Conservation (phyloP, 106 monocot genomes). For the Apostasia shenzhenica region DNA sequence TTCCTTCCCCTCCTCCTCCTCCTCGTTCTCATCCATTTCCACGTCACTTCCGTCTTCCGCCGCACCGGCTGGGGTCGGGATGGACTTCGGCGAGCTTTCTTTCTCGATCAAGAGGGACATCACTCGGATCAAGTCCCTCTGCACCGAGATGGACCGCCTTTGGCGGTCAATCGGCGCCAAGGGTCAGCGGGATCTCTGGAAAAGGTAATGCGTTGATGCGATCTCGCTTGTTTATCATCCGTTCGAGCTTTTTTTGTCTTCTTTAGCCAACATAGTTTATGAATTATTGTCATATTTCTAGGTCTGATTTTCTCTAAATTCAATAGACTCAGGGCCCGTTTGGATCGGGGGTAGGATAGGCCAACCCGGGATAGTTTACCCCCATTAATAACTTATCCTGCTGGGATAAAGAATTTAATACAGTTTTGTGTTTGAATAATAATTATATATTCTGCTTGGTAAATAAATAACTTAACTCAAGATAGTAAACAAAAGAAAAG, state of each 20-base stretch:
- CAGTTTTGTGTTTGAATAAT: too few relatives aligned
- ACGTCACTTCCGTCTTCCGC: conserved; percentile 6
- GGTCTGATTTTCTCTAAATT: too few relatives aligned
- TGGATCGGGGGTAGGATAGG: too few relatives aligned
- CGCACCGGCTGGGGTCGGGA: conserved; percentile 6
- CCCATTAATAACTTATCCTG: too few relatives aligned
- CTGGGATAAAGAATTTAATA: too few relatives aligned
- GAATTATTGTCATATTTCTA: too few relatives aligned
- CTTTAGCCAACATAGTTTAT: neutral
- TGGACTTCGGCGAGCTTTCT: conserved; percentile 34
- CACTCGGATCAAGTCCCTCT: conserved; percentile 71
- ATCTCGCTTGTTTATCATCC: neutral
- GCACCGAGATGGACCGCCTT: conserved; percentile 84
- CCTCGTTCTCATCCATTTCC: conserved; percentile 2
- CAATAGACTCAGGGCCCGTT: too few relatives aligned
- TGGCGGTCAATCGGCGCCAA: conserved; percentile 67
- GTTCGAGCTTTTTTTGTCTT: neutral
- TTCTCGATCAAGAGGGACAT: conserved; percentile 50
- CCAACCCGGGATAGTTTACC: too few relatives aligned
- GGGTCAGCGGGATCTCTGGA: conserved; percentile 88
- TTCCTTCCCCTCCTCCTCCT: conserved; percentile 31
- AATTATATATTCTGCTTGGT: too few relatives aligned
- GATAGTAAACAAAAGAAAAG: too few relatives aligned
- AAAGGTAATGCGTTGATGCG: conserved; percentile 35
- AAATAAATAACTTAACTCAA: too few relatives aligned